Conservation (phyloP, 192 early-diverging fungal genomes). For the Coemansia aciculifera region DNA sequence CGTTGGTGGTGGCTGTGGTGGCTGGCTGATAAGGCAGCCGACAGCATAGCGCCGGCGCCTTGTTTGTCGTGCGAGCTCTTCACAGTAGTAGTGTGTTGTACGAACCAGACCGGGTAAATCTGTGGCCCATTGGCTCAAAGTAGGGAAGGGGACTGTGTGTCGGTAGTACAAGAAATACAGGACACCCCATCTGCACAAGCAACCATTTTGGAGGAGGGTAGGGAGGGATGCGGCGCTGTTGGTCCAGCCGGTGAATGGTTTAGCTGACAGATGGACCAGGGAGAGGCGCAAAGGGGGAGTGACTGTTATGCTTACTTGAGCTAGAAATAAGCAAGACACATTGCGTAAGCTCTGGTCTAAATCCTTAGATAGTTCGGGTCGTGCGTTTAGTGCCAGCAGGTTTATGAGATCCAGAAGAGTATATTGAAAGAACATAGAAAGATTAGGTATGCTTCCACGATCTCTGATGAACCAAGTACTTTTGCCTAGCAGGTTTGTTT, state of each 20-base stretch:
- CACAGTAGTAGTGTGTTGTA: not conserved
- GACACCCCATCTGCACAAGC: not conserved
- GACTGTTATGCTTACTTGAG: constrained; percentile 6
- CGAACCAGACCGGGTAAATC: constrained; percentile 1
- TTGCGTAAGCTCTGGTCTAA: not conserved
- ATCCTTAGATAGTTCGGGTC: not conserved
- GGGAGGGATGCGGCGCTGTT: constrained; percentile 1
- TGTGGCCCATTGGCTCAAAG: not conserved
- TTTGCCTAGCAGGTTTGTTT: not conserved
- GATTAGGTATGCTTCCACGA: not conserved
- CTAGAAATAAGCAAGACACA: not conserved
- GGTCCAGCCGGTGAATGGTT: not conserved
- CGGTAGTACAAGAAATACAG: not conserved
- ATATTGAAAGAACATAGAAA: not conserved
- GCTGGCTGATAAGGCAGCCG: not conserved
- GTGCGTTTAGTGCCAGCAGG: not conserved
- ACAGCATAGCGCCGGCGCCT: not conserved
- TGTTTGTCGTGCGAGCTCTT: not conserved
- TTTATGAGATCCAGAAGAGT: not conserved
- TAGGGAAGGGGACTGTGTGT: not conserved
- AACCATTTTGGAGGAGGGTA: not conserved
- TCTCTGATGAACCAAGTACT: not conserved
- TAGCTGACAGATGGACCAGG: not conserved
- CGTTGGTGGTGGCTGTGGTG: not conserved
- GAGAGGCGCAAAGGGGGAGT: not conserved